A percentile compares a stretch with the other conserved stretches of the same genome.
Conservation (phyloP, 129 eudicot species). For the Smallanthus sonchifolius region DNA sequence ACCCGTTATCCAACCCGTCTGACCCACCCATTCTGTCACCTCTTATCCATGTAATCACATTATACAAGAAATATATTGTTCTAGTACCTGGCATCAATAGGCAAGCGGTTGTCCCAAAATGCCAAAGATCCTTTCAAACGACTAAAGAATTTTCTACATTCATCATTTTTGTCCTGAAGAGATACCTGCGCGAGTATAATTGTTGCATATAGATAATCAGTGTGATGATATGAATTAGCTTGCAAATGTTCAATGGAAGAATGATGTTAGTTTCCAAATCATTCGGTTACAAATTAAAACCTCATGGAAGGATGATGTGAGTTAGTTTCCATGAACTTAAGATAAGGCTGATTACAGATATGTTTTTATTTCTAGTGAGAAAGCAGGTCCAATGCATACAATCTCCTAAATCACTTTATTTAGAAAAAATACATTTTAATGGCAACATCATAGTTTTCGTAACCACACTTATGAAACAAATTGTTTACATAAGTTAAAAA, state of each 20-base stretch:
- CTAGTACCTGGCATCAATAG: slow-evolving; percentile 76
- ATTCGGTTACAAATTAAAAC: neutral
- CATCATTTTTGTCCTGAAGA: slow-evolving; percentile 67
- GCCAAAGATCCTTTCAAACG: slow-evolving; percentile 77
- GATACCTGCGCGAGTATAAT: slow-evolving; percentile 43
- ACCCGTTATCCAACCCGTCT: neutral
- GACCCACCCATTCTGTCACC: neutral
- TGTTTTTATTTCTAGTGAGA: neutral
- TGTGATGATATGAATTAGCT: neutral
- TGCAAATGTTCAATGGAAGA: neutral
- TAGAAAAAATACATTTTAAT: neutral
- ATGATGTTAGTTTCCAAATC: slow-evolving; percentile 3
- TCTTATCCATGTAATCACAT: neutral
- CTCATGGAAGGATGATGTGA: neutral
- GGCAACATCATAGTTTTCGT: neutral
- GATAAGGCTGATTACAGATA: neutral
- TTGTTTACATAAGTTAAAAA: neutral
- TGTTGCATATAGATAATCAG: slow-evolving; percentile 9
- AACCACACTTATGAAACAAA: neutral
- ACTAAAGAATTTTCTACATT: slow-evolving; percentile 58
- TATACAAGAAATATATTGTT: neutral
- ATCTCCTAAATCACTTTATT: neutral
- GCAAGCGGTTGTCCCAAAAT: slow-evolving; percentile 54
- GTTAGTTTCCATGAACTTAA: neutral
- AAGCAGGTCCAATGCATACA: neutral